Evolutionary conservation across 31 red algal species (phyloP).

Genomic region (Pterothamnion heteromorphum): DNA sequence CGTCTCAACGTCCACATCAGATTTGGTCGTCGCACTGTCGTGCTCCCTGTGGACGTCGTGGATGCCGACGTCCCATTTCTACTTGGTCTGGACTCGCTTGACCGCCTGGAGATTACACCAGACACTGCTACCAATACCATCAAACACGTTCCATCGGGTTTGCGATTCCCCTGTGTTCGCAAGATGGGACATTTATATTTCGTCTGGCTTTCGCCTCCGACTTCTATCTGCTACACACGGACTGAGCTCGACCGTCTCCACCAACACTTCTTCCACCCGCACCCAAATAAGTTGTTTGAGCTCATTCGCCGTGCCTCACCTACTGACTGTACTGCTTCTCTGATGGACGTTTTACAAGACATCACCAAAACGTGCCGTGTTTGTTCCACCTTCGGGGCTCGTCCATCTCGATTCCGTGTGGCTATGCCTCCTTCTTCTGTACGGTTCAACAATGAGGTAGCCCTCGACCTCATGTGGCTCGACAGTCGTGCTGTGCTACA

Average conservation of each 20-base stretch:
- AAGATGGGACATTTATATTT: neutral
- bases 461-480: slow-evolving; percentile 22
- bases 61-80: slow-evolving; percentile 20
- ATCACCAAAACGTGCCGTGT: neutral
- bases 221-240: neutral
- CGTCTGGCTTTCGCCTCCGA: neutral
- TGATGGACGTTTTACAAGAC: neutral
- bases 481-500: slow-evolving; percentile 20
- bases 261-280: slow-evolving; percentile 33
- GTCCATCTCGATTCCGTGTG: slow-evolving; percentile 30
- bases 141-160: neutral
- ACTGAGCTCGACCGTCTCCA: neutral
- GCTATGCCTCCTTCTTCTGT: neutral
- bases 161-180: neutral
- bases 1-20: neutral
- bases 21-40: neutral
- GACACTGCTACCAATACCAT: slow-evolving; percentile 19
- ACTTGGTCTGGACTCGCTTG: slow-evolving; percentile 32
- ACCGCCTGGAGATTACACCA: neutral
- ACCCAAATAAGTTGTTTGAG: neutral
- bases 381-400: neutral
- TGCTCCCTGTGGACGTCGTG: slow-evolving; percentile 8
- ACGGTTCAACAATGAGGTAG: slow-evolving; percentile 12
- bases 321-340: neutral
- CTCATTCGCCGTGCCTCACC: neutral